Percentiles rank a stretch among this genome's conserved stretches.
These are phyloP conservation scores for Fistulifera pelliculosa DNA, from an alignment of 108 stramenopile genomes.

Conservation along the genomic window DNA sequence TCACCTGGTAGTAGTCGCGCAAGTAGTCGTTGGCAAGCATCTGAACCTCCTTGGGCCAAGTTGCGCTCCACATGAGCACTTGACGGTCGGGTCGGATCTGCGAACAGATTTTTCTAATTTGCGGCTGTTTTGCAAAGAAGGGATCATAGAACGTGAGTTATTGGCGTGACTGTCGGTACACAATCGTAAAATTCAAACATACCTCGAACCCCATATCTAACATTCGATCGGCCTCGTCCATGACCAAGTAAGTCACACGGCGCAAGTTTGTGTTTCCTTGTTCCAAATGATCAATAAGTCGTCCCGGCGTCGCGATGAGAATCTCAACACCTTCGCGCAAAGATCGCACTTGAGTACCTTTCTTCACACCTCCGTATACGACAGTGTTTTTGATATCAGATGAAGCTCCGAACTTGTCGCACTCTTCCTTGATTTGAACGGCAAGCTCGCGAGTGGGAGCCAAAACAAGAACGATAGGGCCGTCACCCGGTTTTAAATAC, in stretches of 20 bases:
- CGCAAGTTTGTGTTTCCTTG: constrained; percentile 90
- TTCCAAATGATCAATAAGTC: constrained; percentile 97
- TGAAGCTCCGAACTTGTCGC: constrained; percentile 94
- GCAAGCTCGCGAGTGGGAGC: constrained; percentile 99
- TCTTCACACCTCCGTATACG: constrained; percentile 98
- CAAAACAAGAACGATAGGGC: constrained; percentile 94
- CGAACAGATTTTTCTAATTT: constrained; percentile 90
- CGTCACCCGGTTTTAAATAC: constrained; percentile 96
- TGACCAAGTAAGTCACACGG: constrained; percentile 94
- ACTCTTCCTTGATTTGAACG: constrained; percentile 98
- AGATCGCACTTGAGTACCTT: constrained; percentile 63
- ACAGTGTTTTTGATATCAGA: constrained; percentile 96
- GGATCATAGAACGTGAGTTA: constrained; percentile 3
- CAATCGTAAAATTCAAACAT: no score
- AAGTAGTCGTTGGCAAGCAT: constrained; percentile 91
- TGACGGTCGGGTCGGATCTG: constrained; percentile 98
- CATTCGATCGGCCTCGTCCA: constrained; percentile 95
- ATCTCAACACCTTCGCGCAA: constrained; percentile 90
- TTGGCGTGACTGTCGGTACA: no score
- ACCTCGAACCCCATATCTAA: constrained; percentile 92
- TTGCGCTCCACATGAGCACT: constrained; percentile 98
- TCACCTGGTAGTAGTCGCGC: constrained; percentile 87
- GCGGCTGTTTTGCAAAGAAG: constrained; percentile 54
- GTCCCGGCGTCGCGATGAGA: constrained; percentile 94
- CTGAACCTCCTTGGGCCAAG: constrained; percentile 98